Evolutionary conservation across 495 filamentous ascomycete species (phyloP), one percentile per base, ranked within the genome.

Genomic region (Sordaria brevicollis): DNA sequence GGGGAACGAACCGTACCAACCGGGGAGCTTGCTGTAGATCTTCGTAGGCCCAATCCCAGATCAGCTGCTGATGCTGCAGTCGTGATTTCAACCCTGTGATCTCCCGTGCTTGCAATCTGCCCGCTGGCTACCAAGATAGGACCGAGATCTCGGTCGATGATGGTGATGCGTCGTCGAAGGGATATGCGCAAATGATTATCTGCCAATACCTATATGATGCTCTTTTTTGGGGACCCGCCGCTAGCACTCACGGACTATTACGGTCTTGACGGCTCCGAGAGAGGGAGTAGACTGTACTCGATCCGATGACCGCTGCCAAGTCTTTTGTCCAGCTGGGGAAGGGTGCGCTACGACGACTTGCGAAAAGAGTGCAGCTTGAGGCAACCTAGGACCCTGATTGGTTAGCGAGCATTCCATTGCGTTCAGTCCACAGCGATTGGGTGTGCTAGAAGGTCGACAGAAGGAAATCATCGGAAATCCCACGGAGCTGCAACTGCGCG

Each of bases 81-180:
- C 70, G 70, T 71, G 66, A 69, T 39, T 69, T 70, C 72, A 79
- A 73, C 77, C 76, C 73, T 77, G 77, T 76, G 75, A 77, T 75
- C 70, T 72, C 66, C 67, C 54, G 43, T 62, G 33, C 49, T 62
- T 62, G 49, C 25, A 73, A 70, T 35, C 71, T 71, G 49, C 65
- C 36, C 66, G 65, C 37, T 37, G 67, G 49, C 67, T 66, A 74
- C 71, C 74, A 76, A 77, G 74, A 75, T 76, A 77, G 74, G 75
- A 71, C 43, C 54, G 69, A 66, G 68, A 69, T 69, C 69, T 67
- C 68, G n/a, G 35, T 67, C 54, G 62, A 19, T 70, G 71, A 69
- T 41, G 73, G 71, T 71, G 75, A 76, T 75, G 75, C 49, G 71
- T 66, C 70, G 65, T 37, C 71, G 39, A 65, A 62, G 49, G 38